Evolutionary conservation across 2,329 filamentous ascomycete species (phyloP), one percentile per base, ranked within the genome.

Genomic region (Alternaria incomplexa): DNA sequence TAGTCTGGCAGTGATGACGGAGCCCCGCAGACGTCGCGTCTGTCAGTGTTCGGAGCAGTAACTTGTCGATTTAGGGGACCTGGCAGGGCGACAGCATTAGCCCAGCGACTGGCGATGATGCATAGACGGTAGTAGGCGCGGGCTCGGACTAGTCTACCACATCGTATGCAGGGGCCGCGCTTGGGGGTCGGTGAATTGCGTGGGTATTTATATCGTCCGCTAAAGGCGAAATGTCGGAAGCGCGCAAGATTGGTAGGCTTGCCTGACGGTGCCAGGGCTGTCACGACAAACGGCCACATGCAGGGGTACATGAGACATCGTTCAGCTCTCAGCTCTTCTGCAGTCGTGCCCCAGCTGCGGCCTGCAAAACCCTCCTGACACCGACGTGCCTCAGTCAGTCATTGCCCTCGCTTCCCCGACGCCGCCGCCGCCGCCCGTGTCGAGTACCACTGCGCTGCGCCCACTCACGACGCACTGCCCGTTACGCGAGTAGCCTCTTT

Each of bases 191-290:
- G 55, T 58, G 55, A 59, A 59, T 50, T 54, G 43, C 32, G 44
- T 17, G 47, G 43, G 22, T 60, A 60, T 60, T 61, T 50, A 48
- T 51, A 55, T 52, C 44, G 44, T 47, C 56, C 60, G 56, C 60
- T 62, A 54, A 45, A 62, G 60, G 60, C 56, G 56, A 62, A 58
- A 62, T 59, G 50, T 58, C 60, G 60, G 60, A 58, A 61, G 46
- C 30, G 30, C 30, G 30, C 36, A 45, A 43, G 54, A 40, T 51
- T 50, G 46, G 58, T 44, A 61, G 58, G 43, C 50, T 36, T 59
- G 57, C 48, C 56, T 59, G 32, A 54, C 22, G 32, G 22, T 54
- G 47, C 28, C 55, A 43, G 60, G 55, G 43, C 48, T 62, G 59
- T 62, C 59, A 58, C 47, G 28, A 62, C 54, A 46, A 53, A 62